phyloP scores from a whole-genome alignment of 225 moss, liverwort and hornwort species.

The Sphagnum tenellum region DNA sequence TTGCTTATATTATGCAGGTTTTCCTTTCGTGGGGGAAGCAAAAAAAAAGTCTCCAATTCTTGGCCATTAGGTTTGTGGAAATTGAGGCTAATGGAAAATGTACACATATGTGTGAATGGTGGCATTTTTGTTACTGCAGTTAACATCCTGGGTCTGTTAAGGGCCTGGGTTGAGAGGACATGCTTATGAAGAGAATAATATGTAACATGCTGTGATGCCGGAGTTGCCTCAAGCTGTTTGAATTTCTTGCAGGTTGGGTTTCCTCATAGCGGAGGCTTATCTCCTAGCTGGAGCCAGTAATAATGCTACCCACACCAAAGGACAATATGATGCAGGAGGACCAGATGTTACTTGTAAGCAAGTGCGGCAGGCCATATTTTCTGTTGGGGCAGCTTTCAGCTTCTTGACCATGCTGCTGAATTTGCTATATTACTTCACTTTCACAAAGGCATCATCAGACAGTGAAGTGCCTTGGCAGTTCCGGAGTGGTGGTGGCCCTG shows the following conservation, averaged over 20 bases:
- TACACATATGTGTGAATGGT: neutral
- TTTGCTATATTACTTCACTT: conserved; percentile 39
- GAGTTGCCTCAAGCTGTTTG: too few species aligned
- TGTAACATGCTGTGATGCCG: neutral
- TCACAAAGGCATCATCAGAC: conserved; percentile 23
- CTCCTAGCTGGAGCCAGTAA: conserved; percentile 36
- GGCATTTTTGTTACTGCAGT: neutral
- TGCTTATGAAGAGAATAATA: neutral
- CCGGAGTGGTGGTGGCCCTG: conserved; percentile 13
- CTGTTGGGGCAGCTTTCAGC: conserved; percentile 37
- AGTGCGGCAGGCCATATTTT: conserved; percentile 36
- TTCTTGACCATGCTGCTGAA: conserved; percentile 33
- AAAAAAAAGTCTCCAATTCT: neutral
- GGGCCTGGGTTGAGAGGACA: neutral
- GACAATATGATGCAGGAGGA: conserved; percentile 12
- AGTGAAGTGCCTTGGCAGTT: conserved; percentile 22
- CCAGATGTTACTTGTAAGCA: conserved; percentile 24
- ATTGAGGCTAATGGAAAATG: neutral
- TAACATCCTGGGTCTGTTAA: neutral
- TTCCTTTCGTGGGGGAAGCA: too few species aligned
- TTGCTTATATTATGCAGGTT: neutral
- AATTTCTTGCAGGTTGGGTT: conserved; percentile 26
- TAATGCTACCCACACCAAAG: conserved; percentile 37
- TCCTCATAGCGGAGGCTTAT: conserved; percentile 27
- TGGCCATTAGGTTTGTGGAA: neutral